phyloP scores from a whole-genome alignment of 1,284 basidiomycete species.

The Sanghuangporus weigelae region DNA sequence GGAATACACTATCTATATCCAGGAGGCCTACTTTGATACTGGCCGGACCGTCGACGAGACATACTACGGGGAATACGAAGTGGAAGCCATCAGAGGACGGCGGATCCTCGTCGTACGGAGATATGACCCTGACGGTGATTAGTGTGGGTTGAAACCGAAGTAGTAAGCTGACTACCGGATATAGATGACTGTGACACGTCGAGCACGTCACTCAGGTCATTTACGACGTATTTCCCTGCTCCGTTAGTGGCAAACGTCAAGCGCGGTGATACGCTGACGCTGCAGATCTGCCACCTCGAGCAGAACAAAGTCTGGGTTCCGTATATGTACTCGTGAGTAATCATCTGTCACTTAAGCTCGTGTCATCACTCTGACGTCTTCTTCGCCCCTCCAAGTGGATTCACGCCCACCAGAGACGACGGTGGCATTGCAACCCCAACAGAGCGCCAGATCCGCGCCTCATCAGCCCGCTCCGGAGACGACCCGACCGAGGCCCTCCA shows the following conservation, averaged over 20 bases:
- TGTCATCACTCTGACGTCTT: not conserved
- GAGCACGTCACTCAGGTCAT: conserved; percentile 15
- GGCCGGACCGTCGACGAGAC: conserved; percentile 18
- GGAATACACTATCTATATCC: conserved; percentile 15
- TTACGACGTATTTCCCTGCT: conserved; percentile 16
- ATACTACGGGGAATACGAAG: conserved; percentile 18
- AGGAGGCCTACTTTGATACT: conserved; percentile 18
- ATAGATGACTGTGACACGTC: conserved; percentile 13
- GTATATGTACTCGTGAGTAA: conserved; percentile 18
- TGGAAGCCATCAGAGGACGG: conserved; percentile 11
- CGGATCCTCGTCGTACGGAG: conserved; percentile 15
- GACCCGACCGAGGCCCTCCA: conserved; percentile 6
- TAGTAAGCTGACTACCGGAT: not conserved
- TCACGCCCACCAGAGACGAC: conserved; percentile 18
- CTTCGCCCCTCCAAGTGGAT: conserved; percentile 1
- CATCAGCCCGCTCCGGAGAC: not conserved
- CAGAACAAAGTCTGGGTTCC: conserved; percentile 17
- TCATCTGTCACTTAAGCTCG: not conserved
- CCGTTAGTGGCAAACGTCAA: conserved; percentile 11
- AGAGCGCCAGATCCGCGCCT: conserved; percentile 8
- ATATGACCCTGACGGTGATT: conserved; percentile 16
- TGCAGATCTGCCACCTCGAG: conserved; percentile 19
- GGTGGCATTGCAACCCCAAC: conserved; percentile 15
- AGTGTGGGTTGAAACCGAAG: not conserved
- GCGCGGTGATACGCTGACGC: conserved; percentile 16